A percentile compares a stretch with the other conserved stretches of the same genome.
Conservation (phyloP, 352 stramenopile genomes). For the Phytophthora pini region DNA sequence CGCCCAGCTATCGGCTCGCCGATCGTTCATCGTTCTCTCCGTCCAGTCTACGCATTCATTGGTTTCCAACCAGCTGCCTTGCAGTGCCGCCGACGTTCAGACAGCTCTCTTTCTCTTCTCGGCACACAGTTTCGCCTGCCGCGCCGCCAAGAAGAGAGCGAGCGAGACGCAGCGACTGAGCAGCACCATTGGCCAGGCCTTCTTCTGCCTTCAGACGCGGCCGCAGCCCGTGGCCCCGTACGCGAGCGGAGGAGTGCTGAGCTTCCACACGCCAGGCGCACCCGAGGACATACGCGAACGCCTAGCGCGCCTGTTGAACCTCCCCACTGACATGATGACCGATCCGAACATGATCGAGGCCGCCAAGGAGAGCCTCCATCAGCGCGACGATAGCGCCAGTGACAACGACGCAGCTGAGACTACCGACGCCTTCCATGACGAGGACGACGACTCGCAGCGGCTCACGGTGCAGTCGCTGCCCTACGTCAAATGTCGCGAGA, state of each 20-base stretch:
- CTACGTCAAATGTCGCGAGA: constrained; percentile 70
- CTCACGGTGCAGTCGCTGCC: constrained; percentile 72
- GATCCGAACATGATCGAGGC: constrained; percentile 26
- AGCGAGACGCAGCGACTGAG: constrained; percentile 27
- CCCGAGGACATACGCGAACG: constrained; percentile 29
- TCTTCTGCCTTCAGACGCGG: constrained; percentile 59
- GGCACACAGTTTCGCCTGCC: constrained; percentile 29
- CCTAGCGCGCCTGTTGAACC: constrained; percentile 28
- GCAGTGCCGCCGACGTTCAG: constrained; percentile 2
- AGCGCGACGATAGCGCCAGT: constrained; percentile 23
- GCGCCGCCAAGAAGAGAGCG: constrained; percentile 32
- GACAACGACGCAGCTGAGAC: constrained; percentile 34
- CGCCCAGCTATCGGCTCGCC: background rate
- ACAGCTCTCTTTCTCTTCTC: constrained; percentile 1
- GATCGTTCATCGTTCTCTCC: constrained; percentile 23
- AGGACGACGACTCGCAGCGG: constrained; percentile 12
- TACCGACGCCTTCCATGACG: constrained; percentile 20
- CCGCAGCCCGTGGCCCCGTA: constrained; percentile 41
- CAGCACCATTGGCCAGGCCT: constrained; percentile 62
- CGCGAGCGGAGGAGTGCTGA: constrained; percentile 28
- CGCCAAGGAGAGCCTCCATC: constrained; percentile 8
- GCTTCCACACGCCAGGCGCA: constrained; percentile 23
- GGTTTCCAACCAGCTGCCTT: constrained; percentile 28
- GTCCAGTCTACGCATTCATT: constrained; percentile 31
- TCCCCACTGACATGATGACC: constrained; percentile 38